phyloP scores from a whole-genome alignment of 306 rosid genomes.

The Rubus parviflorus region DNA sequence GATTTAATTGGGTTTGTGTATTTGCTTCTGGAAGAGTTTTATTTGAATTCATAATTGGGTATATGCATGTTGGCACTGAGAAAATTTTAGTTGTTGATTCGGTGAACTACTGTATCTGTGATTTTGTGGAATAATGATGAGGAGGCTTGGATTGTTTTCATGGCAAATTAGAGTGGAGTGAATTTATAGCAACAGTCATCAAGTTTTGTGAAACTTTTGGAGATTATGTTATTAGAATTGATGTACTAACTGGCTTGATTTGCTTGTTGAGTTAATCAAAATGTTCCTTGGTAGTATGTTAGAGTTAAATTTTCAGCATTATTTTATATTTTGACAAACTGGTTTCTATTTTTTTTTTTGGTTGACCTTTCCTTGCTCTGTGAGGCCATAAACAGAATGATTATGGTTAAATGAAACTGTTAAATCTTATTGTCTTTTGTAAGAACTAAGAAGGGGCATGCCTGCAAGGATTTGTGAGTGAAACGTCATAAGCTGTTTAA shows the following conservation, averaged over 20 bases:
- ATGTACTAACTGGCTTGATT: neutral
- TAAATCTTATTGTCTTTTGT: neutral
- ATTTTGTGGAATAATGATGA: constrained; percentile 5
- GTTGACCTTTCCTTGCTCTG: neutral
- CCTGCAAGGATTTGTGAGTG: neutral
- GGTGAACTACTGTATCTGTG: neutral
- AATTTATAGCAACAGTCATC: neutral
- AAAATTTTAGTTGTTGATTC: neutral
- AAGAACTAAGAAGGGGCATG: neutral
- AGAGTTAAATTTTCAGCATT: neutral
- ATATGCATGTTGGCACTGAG: neutral
- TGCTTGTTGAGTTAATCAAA: neutral
- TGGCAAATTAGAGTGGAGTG: neutral
- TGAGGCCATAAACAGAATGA: neutral
- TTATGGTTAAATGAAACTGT: neutral
- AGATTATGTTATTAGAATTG: neutral
- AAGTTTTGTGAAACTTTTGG: neutral
- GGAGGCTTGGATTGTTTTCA: neutral
- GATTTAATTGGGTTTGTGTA: neutral
- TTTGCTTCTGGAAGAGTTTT: neutral
- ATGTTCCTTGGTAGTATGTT: neutral
- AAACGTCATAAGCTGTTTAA: neutral
- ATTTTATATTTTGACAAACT: neutral
- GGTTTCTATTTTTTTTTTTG: neutral
- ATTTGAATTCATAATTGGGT: neutral